Conservation (phyloP, 805 yeast species). For the Wickerhamiella sergipiensis region DNA sequence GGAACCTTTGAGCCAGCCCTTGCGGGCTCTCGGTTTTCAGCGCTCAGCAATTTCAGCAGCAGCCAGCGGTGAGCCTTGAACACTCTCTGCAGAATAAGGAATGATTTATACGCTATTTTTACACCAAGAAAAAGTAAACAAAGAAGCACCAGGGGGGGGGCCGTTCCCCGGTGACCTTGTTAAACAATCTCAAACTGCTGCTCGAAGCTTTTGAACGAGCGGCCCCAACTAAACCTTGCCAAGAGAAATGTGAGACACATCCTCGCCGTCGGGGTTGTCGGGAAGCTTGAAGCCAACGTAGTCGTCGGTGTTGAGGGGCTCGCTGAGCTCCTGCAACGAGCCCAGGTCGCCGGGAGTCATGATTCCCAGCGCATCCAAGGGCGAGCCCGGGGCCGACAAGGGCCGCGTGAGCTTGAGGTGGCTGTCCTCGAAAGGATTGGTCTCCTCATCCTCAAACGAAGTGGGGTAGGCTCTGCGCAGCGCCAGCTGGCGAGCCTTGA, state of each 20-base stretch:
- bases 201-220: too few species aligned
- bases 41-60: too few species aligned
- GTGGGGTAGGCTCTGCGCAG: conserved; percentile 90
- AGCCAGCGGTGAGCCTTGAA: too few species aligned
- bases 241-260: conserved; percentile 1
- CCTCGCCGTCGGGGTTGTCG: conserved; percentile 26
- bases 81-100: not conserved
- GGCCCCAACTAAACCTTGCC: not conserved
- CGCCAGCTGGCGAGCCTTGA: conserved; percentile 86
- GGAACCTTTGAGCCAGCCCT: too few species aligned
- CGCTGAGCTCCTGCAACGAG: conserved; percentile 81
- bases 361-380: conserved; percentile 54
- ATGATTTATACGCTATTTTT: not conserved
- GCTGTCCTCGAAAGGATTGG: conserved; percentile 22
- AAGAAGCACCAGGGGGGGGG: too few species aligned
- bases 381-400: conserved; percentile 93
- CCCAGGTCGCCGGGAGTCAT: conserved; percentile 99
- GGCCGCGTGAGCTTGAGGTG: conserved; percentile 68
- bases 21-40: too few species aligned
- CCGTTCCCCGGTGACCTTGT: too few species aligned
- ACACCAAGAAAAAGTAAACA: not conserved
- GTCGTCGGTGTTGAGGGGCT: conserved; percentile 58
- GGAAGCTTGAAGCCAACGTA: conserved; percentile 37
- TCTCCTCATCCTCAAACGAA: conserved; percentile 35
- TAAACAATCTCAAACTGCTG: too few species aligned